phyloP scores from a whole-genome alignment of 768 basidiomycete genomes.

The Porphyrellus cyaneotinctus region DNA sequence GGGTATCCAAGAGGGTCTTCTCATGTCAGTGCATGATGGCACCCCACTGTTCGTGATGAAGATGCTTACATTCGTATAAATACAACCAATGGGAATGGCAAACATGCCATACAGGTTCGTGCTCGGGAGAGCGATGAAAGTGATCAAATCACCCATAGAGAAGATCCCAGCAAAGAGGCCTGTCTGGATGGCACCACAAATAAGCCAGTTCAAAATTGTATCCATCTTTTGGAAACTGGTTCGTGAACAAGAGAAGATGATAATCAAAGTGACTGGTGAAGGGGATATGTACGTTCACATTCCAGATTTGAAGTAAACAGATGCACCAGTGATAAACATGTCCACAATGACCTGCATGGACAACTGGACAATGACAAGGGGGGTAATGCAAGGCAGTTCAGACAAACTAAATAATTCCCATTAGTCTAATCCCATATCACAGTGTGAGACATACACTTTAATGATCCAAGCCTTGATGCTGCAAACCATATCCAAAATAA shows the following conservation, averaged over 20 bases:
- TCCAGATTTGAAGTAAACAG: not conserved
- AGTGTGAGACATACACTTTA: slow-evolving; percentile 33
- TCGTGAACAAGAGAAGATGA: not conserved
- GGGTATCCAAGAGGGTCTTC: not conserved
- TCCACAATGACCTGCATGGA: not conserved
- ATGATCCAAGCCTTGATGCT: slow-evolving; percentile 23
- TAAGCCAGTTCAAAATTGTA: not conserved
- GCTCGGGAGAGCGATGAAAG: not conserved
- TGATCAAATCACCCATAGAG: not conserved
- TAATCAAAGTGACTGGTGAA: not conserved
- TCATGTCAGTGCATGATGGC: no score
- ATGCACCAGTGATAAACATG: not conserved
- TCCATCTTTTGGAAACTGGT: not conserved
- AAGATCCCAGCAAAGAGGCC: not conserved
- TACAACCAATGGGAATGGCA: not conserved
- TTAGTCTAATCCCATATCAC: not conserved
- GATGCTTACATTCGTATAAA: not conserved
- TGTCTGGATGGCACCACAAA: not conserved
- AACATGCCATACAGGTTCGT: not conserved
- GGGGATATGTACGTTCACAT: not conserved
- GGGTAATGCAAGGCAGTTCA: slow-evolving; percentile 38
- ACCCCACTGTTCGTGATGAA: no score
- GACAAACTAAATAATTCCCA: slow-evolving; percentile 29
- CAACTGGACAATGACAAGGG: slow-evolving; percentile 7
- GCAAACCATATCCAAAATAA: slow-evolving; percentile 42